Evolutionary conservation across 1,284 basidiomycete genomes (phyloP), one percentile per base, ranked within the genome.

Genomic region (Austropuccinia psidii): DNA sequence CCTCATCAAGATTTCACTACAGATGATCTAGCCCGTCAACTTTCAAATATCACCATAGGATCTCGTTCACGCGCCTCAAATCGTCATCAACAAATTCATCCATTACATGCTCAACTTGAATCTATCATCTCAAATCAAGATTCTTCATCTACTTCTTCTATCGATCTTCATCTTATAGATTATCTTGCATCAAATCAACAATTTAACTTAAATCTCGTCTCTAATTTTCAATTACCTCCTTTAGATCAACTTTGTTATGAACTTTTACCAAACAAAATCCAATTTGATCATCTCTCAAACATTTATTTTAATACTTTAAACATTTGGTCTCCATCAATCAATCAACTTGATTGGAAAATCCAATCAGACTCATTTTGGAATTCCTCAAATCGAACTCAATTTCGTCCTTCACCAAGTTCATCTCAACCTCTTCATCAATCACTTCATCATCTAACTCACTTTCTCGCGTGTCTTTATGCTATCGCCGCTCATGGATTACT

Each of bases 1-100:
- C 21, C 17, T 33, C 8, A 39, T 21, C 47, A 49, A 24, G 69
- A 73, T 21, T 55, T 73, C 45, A 35, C 29, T 21, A 24, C 45
- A 21, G 69, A 73, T 52, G 69, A 73, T 29, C 47, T 73, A 15
- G 58, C 69, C 9, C 11, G 49, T 33, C 57, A 73, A 29, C 31
- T 73, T 41, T 54, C 58, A 33, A 29, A 43, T 41, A 54, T 73
- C 69, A 73, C 69, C 31, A 35, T 73, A 31, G 69, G 57, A 9
- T 33, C 24, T 52, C 69, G 69, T 21, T 19, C 64, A 0, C 69
- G 57, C 0, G 33, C 27, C 15, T 31, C 41, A 27, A 27, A 15
- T 27, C 5, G 11, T 17, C 35, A 4, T 1, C 24, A 64, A 27
- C 49, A 31, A 2, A 29, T n/a, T 52, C 49, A 73, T 19, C 49